These are phyloP conservation scores for Russula dissimulans DNA, from an alignment of 768 basidiomycete genomes.

Conservation along the genomic window DNA sequence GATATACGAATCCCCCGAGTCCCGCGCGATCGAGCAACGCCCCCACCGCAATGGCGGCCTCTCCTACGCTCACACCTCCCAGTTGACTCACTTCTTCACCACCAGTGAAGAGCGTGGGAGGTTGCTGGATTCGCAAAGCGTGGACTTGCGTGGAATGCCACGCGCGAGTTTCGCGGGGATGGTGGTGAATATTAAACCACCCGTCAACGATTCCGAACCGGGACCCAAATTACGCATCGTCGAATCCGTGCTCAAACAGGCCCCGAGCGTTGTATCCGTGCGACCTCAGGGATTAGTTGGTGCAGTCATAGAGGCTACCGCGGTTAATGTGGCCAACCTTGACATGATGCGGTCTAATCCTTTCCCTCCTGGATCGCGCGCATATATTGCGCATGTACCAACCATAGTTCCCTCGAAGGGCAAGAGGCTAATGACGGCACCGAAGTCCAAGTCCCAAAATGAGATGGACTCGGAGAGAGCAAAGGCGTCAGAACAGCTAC, in stretches of 20 bases:
- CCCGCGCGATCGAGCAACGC: slow-evolving; percentile 44
- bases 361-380: slow-evolving; percentile 38
- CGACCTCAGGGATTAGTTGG: slow-evolving; percentile 30
- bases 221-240: slow-evolving; percentile 26
- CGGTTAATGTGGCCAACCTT: slow-evolving; percentile 25
- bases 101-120: slow-evolving; percentile 51
- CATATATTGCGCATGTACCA: slow-evolving; percentile 31
- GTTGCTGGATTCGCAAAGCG: slow-evolving; percentile 22
- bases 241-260: slow-evolving; percentile 24
- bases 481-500: not conserved
- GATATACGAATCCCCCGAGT: slow-evolving; percentile 20
- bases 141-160: slow-evolving; percentile 5
- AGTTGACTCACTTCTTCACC: slow-evolving; percentile 45
- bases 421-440: not conserved
- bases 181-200: slow-evolving; percentile 23
- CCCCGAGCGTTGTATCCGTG: slow-evolving; percentile 29
- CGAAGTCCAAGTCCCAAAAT: not conserved
- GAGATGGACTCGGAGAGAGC: not conserved
- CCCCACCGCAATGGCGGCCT: slow-evolving; percentile 60
- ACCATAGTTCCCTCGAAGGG: not conserved
- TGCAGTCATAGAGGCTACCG: slow-evolving; percentile 27
- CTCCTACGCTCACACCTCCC: slow-evolving; percentile 45
- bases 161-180: slow-evolving; percentile 41
- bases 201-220: slow-evolving; percentile 8
- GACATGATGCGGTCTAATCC: slow-evolving; percentile 36